phyloP scores from a whole-genome alignment of 1,139 yeast species.

The Lodderomyces elongisporus region DNA sequence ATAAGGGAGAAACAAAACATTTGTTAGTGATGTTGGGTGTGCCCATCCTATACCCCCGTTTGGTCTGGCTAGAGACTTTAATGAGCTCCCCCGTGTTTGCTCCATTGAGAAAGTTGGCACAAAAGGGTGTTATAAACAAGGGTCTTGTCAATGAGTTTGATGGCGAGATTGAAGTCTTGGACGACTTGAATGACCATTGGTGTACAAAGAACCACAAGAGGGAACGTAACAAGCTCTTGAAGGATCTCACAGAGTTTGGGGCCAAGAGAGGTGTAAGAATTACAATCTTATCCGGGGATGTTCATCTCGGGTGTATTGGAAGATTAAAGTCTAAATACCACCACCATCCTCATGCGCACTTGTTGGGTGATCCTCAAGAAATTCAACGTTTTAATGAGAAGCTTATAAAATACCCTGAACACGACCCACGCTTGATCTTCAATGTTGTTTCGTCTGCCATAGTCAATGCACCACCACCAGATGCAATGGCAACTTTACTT shows the following conservation, averaged over 20 bases:
- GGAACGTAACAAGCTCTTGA: slow-evolving; percentile 65
- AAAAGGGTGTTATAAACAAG: slow-evolving; percentile 57
- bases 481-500: slow-evolving; percentile 68
- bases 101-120: slow-evolving; percentile 67
- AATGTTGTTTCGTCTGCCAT: slow-evolving; percentile 88
- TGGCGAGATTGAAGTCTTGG: slow-evolving; percentile 84
- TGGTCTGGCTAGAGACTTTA: slow-evolving; percentile 81
- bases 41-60: slow-evolving; percentile 88
- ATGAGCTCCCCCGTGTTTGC: slow-evolving; percentile 56
- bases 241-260: slow-evolving; percentile 57
- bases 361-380: slow-evolving; percentile 17
- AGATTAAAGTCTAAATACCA: slow-evolving; percentile 62
- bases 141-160: slow-evolving; percentile 87
- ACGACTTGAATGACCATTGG: slow-evolving; percentile 96
- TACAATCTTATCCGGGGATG: slow-evolving; percentile 88
- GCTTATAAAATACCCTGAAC: slow-evolving; percentile 48
- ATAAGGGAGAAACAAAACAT: slow-evolving; percentile 52
- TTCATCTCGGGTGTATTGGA: slow-evolving; percentile 82
- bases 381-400: slow-evolving; percentile 33
- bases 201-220: slow-evolving; percentile 78
- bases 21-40: slow-evolving; percentile 82
- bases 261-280: slow-evolving; percentile 61
- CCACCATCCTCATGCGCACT: slow-evolving; percentile 36
- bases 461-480: slow-evolving; percentile 89
- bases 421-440: slow-evolving; percentile 72